phyloP scores from a whole-genome alignment of 148 eudicot genomes.

The Silene uniflora region DNA sequence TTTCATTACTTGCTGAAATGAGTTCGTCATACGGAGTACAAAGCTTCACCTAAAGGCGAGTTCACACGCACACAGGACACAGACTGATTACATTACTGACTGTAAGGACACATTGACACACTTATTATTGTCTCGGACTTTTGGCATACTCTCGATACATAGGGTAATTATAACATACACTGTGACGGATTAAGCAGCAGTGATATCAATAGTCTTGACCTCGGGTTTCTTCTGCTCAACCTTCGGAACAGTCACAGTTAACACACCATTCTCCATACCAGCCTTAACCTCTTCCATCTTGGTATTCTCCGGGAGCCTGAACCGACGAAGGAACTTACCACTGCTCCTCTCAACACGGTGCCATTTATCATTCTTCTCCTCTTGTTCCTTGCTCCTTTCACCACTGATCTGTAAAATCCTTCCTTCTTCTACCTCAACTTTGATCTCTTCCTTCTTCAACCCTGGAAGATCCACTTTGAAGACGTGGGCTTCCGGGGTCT shows the following conservation, averaged over 20 bases:
- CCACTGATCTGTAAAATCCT: constrained; percentile 30
- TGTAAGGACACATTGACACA: neutral
- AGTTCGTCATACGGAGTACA: neutral
- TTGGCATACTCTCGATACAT: neutral
- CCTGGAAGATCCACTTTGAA: constrained; percentile 54
- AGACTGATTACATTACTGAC: neutral
- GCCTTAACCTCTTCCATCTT: constrained; percentile 50
- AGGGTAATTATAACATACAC: neutral
- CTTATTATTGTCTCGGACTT: neutral
- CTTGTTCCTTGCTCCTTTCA: constrained; percentile 25
- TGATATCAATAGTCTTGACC: constrained; percentile 37
- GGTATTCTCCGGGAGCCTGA: constrained; percentile 42
- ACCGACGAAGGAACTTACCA: constrained; percentile 43
- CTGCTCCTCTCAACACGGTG: constrained; percentile 33
- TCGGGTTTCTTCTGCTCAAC: constrained; percentile 44
- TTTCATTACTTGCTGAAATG: constrained; percentile 10
- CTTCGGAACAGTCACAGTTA: constrained; percentile 53
- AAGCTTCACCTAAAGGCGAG: neutral
- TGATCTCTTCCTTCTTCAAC: constrained; percentile 48
- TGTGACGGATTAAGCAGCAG: constrained; percentile 17
- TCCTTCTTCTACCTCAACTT: constrained; percentile 47
- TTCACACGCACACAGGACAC: neutral
- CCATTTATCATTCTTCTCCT: constrained; percentile 38
- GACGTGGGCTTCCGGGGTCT: constrained; percentile 42
- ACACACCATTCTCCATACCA: constrained; percentile 46